Conservation (phyloP, 2,329 filamentous ascomycete genomes). For the Blastomyces gilchristii region DNA sequence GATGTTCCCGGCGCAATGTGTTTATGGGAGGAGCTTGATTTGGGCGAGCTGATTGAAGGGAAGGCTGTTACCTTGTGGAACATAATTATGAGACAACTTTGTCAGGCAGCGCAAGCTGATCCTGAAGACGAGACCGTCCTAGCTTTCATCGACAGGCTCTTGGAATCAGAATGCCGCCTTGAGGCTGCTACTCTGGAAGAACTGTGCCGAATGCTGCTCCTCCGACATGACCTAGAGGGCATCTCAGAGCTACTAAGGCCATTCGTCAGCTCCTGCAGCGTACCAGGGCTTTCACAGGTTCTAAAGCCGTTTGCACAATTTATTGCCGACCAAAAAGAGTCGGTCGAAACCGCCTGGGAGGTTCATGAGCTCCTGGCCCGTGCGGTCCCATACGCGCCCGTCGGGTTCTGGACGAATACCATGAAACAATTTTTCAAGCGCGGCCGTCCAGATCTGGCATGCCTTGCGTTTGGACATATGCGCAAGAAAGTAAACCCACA, state of each 20-base stretch:
- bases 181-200: slow-evolving; percentile 64
- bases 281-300: slow-evolving; percentile 55
- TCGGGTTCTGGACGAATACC: slow-evolving; percentile 54
- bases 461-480: slow-evolving; percentile 86
- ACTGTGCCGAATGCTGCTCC: slow-evolving; percentile 63
- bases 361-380: slow-evolving; percentile 48
- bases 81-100: slow-evolving; percentile 40
- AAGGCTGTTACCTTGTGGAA: slow-evolving; percentile 61
- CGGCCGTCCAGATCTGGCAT: slow-evolving; percentile 71
- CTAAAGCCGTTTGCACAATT: slow-evolving; percentile 57
- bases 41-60: slow-evolving; percentile 45
- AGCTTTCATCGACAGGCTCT: slow-evolving; percentile 61
- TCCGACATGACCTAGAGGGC: slow-evolving; percentile 65
- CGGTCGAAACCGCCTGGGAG: slow-evolving; percentile 52
- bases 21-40: slow-evolving; percentile 44
- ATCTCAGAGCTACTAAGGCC: slow-evolving; percentile 74
- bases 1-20: slow-evolving; percentile 55
- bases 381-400: slow-evolving; percentile 54
- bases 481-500: slow-evolving; percentile 57
- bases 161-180: slow-evolving; percentile 58
- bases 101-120: slow-evolving; percentile 61
- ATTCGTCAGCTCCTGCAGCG: slow-evolving; percentile 34
- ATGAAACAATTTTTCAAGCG: slow-evolving; percentile 77
- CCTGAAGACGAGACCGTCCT: slow-evolving; percentile 57
- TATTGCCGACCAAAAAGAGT: slow-evolving; percentile 50